phyloP scores from a whole-genome alignment of 768 basidiomycete species.

The Russula sp. region DNA sequence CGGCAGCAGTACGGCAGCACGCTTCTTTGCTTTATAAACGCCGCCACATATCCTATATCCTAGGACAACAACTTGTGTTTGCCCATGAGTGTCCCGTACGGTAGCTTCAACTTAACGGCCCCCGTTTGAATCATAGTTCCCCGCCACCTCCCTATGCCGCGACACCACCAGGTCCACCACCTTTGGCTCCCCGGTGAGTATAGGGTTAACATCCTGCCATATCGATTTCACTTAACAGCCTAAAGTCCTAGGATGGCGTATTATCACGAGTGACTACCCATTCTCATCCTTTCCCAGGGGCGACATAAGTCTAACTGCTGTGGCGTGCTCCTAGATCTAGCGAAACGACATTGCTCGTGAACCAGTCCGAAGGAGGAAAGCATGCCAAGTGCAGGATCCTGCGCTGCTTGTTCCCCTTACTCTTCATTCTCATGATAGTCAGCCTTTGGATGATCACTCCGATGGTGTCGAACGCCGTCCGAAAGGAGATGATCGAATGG shows the following conservation, averaged over 20 bases:
- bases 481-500: slow-evolving; percentile 10
- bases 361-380: background rate
- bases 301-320: background rate
- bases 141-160: background rate
- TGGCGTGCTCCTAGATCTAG: slow-evolving; percentile 1
- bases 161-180: too few species aligned
- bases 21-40: background rate
- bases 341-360: slow-evolving; percentile 11
- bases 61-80: background rate
- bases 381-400: background rate
- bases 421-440: slow-evolving; percentile 7
- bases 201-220: background rate
- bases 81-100: background rate
- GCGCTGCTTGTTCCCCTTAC: background rate
- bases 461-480: slow-evolving; percentile 3
- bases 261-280: background rate
- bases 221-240: background rate
- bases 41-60: background rate
- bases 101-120: background rate
- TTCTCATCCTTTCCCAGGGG: background rate
- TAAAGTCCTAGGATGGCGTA: background rate
- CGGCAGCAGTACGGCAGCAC: slow-evolving; percentile 8
- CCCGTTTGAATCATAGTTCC: background rate
- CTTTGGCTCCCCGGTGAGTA: slow-evolving; percentile 11
- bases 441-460: background rate